These are phyloP conservation scores for Yarrowia sp. DNA, from an alignment of 805 yeast species.

Conservation along the genomic window DNA sequence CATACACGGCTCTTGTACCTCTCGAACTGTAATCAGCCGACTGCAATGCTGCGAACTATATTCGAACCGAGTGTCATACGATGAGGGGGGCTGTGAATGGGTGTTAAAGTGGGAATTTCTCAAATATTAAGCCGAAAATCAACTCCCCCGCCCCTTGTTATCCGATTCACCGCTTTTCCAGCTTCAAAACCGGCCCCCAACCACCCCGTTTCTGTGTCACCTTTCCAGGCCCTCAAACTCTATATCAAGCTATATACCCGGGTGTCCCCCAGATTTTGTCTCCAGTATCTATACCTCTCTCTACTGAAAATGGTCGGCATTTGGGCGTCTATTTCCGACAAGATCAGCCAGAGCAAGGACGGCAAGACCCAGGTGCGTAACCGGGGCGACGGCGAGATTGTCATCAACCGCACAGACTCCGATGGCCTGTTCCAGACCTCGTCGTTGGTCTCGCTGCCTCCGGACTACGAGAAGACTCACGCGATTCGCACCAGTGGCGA, in stretches of 20 bases:
- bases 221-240: neutral
- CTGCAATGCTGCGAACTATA: slow-evolving; percentile 11
- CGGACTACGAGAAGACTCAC: slow-evolving; percentile 32
- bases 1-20: slow-evolving; percentile 19
- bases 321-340: slow-evolving; percentile 19
- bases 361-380: slow-evolving; percentile 24
- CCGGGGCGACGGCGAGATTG: slow-evolving; percentile 39
- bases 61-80: slow-evolving; percentile 21
- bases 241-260: neutral
- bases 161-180: no score
- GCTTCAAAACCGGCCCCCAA: neutral
- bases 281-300: neutral
- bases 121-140: neutral
- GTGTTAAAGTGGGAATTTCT: neutral
- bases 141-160: neutral
- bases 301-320: slow-evolving; percentile 22
- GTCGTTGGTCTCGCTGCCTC: slow-evolving; percentile 23
- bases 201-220: no score
- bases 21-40: slow-evolving; percentile 19
- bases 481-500: slow-evolving; percentile 20
- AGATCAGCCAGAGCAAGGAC: slow-evolving; percentile 13
- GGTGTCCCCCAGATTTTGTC: slow-evolving; percentile 3
- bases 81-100: neutral
- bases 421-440: slow-evolving; percentile 14
- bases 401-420: slow-evolving; percentile 6